phyloP scores from a whole-genome alignment of 2,329 filamentous ascomycete species.

The Pseudogymnoascus sp. region DNA sequence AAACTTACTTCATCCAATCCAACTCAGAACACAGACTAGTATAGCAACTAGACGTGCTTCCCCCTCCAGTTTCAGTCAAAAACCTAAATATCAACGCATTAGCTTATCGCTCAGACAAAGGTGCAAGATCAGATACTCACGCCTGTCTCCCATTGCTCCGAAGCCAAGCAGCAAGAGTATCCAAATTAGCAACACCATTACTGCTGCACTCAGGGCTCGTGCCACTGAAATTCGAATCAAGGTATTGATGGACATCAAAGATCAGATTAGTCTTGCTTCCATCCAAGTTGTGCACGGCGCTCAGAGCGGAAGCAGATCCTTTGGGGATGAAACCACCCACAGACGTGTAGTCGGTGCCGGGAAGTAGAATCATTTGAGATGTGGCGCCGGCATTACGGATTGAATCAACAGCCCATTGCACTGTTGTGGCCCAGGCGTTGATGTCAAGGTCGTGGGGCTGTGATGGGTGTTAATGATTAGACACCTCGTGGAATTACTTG shows the following conservation, averaged over 20 bases:
- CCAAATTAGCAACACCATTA: conserved; percentile 42
- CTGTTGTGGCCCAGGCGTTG: conserved; percentile 47
- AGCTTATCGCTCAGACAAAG: background rate
- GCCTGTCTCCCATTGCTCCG: conserved; percentile 40
- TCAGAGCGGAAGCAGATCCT: conserved; percentile 43
- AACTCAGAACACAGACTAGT: background rate
- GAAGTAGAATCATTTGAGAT: conserved; percentile 55
- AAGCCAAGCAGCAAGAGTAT: conserved; percentile 39
- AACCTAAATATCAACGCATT: conserved; percentile 8
- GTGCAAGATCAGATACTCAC: conserved; percentile 22
- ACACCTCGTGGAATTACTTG: conserved; percentile 34
- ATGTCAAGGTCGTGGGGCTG: conserved; percentile 28
- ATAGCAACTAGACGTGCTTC: conserved; percentile 10
- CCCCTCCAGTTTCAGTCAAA: conserved; percentile 42
- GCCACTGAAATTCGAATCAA: conserved; percentile 51
- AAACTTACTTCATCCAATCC: background rate
- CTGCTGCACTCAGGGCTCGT: conserved; percentile 43
- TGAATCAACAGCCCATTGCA: conserved; percentile 54
- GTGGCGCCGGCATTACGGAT: conserved; percentile 54
- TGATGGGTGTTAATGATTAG: background rate
- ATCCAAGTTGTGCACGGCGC: conserved; percentile 49
- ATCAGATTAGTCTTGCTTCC: conserved; percentile 45
- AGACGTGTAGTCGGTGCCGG: conserved; percentile 51
- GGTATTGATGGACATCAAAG: conserved; percentile 53
- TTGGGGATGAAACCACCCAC: conserved; percentile 41